Evolutionary conservation across 495 filamentous ascomycete genomes (phyloP), one percentile per base, ranked within the genome.

Genomic region (Niebla homalea): DNA sequence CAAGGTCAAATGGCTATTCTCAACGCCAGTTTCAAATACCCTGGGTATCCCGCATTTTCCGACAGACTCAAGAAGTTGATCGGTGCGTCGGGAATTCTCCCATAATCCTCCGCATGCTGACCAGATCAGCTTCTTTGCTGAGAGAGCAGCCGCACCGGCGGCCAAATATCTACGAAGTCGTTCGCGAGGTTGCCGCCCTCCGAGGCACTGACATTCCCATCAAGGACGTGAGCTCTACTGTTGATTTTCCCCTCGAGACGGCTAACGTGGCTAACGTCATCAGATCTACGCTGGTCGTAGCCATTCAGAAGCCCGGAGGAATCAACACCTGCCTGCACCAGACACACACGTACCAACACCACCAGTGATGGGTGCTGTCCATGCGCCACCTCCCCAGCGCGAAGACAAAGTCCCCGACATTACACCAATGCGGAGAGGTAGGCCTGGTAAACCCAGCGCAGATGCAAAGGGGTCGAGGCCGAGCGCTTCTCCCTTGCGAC

Each of bases 1-100:
- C 85, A 92, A 57, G 92, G 92, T 18, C 89, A 94, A 68, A 86
- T 97, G 67, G 92, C 92, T n/a, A 98, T 98, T 56, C 70, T 98
- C 37, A 97, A 96, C 61, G 92, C 93, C 37, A 93, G 77, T 59
- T 98, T 85, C 78, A 92, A 87, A 62, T 97, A 84, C 62, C 93
- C 93, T 19, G 71, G 72, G 38, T 86, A 96, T 59, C 92, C 92
- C 25, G 61, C 73, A 19, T 97, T 97, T 65, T 95, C 90, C 2
- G 87, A 94, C 60, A 81, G 81, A 43, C 67, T 95, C 44, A 95
- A 94, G 72, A 81, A 84, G 64, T 73, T 98, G 23, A 96, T 96
- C 57, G 83, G 89, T 94, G 72, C 67, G 80, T 65, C 19, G 36
- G 23, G 39, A 36, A 38, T 42, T 18, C 35, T n/a, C 43, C 19